These are phyloP conservation scores for Hypoxylon rubiginosum DNA, from an alignment of 2,329 filamentous ascomycete species.

Conservation along the genomic window DNA sequence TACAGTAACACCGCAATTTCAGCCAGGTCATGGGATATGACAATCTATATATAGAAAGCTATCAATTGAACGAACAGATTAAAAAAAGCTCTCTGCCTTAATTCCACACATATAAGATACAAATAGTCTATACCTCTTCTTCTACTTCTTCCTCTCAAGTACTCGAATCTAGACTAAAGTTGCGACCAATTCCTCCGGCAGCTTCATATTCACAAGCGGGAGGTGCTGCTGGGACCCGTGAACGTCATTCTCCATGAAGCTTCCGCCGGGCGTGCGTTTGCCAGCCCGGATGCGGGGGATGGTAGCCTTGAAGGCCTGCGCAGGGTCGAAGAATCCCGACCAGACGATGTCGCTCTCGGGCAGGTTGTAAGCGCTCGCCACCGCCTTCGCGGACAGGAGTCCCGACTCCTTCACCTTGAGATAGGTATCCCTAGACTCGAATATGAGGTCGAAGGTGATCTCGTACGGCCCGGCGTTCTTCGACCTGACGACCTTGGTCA, in stretches of 20 bases:
- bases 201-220: conserved; percentile 42
- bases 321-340: conserved; percentile 60
- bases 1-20: conserved; percentile 29
- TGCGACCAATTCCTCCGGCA: conserved; percentile 39
- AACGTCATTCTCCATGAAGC: conserved; percentile 52
- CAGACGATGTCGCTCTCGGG: conserved; percentile 51
- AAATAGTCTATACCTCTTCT: neutral
- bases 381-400: conserved; percentile 53
- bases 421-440: conserved; percentile 54
- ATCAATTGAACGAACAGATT: conserved; percentile 2
- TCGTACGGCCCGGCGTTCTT: conserved; percentile 67
- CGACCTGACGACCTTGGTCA: conserved; percentile 60
- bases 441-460: conserved; percentile 66
- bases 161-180: conserved; percentile 16
- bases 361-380: conserved; percentile 52
- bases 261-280: conserved; percentile 39
- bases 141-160: too few relatives aligned
- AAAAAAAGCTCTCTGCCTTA: neutral
- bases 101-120: neutral
- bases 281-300: conserved; percentile 50
- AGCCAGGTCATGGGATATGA: conserved; percentile 29
- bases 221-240: conserved; percentile 51
- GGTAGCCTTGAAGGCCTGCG: conserved; percentile 62
- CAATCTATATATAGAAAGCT: conserved; percentile 17
- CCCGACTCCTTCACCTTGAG: conserved; percentile 53